Evolutionary conservation across 2,329 filamentous ascomycete species (phyloP), one percentile per base, ranked within the genome.

Genomic region (Alternaria sp.): DNA sequence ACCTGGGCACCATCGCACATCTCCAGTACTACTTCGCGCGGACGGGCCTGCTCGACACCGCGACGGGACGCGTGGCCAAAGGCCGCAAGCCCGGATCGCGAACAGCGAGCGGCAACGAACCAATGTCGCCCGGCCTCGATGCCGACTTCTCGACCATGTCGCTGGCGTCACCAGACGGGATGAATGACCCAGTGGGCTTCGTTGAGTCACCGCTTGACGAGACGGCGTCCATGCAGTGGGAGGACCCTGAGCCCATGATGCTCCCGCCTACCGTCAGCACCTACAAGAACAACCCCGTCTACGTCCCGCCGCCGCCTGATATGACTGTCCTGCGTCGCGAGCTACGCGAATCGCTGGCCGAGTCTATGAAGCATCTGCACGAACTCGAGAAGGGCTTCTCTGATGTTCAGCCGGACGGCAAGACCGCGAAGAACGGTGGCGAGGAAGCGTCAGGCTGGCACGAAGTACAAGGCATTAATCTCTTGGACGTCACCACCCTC

Each of bases 1-100:
- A 93, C 76, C 83, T 99, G 66, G 96, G 96, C 58, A 97, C 94
- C 80, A 99, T 99, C 73, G 93, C 94, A 59, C 96, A 99, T 82
- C 84, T 99, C 75, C 96, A 99, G 81, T 97, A 98, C 82, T 99
- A 98, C 82, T 99, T 99, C 83, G 95, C 96, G 36, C 87, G 96
- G 63, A 99, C 96, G 1, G 96, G 96, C 6, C 82, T 99, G 67
- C 83, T 99, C 54, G 96, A 99, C 76, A 93, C 95, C 60, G 97
- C 97, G 78, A 95, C 94, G 36, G 96, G 89, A 57, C 91, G 96
- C 78, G 83, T 96, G 62, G 90, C 92, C 21, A 91, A 91, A 73
- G 91, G 90, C 77, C 85, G 85, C 65, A 87, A 84, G 75, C 59
- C 82, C 15, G 84, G 70, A 30, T 73, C 73, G 49, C 68, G 79